phyloP scores from a whole-genome alignment of 331 rosid species.

The Malus hybrid region DNA sequence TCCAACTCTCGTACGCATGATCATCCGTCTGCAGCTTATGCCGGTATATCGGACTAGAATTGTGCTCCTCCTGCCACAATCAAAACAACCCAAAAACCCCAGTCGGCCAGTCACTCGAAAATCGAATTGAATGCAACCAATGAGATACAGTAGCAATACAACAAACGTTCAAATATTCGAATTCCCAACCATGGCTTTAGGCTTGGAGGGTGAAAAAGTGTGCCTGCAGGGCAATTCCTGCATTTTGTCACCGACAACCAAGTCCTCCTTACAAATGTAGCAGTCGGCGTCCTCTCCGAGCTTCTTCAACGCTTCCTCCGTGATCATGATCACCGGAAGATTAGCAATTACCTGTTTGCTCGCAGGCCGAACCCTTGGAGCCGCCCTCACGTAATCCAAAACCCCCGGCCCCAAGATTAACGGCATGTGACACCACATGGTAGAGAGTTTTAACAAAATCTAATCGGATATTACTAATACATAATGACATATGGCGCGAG shows the following conservation, averaged over 20 bases:
- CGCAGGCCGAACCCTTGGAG: conserved; percentile 75
- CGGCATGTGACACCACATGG: too few relatives aligned
- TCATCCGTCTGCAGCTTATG: conserved; percentile 84
- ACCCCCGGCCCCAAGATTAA: conserved; percentile 55
- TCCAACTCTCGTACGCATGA: conserved; percentile 88
- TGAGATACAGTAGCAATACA: neutral
- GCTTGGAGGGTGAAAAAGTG: conserved; percentile 88
- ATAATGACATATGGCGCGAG: too few relatives aligned
- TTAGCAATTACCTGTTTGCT: conserved; percentile 83
- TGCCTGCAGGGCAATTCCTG: conserved; percentile 97
- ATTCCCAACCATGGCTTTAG: conserved; percentile 95
- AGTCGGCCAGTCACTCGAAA: neutral
- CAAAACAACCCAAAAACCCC: neutral
- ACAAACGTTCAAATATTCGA: neutral
- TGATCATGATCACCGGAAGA: conserved; percentile 65
- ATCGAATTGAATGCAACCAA: neutral
- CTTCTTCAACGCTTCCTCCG: conserved; percentile 57
- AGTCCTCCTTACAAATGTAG: conserved; percentile 81
- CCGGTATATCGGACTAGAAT: conserved; percentile 85
- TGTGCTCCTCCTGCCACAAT: conserved; percentile 64
- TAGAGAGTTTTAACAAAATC: too few relatives aligned
- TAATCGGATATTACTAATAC: too few relatives aligned
- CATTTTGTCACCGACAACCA: conserved; percentile 64
- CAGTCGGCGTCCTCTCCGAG: conserved; percentile 71
- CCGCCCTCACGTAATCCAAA: conserved; percentile 35